A percentile compares a stretch with the other conserved stretches of the same genome.
Evolutionary conservation across 805 yeast genomes (phyloP).

Genomic region (Teunomyces kruisii): DNA sequence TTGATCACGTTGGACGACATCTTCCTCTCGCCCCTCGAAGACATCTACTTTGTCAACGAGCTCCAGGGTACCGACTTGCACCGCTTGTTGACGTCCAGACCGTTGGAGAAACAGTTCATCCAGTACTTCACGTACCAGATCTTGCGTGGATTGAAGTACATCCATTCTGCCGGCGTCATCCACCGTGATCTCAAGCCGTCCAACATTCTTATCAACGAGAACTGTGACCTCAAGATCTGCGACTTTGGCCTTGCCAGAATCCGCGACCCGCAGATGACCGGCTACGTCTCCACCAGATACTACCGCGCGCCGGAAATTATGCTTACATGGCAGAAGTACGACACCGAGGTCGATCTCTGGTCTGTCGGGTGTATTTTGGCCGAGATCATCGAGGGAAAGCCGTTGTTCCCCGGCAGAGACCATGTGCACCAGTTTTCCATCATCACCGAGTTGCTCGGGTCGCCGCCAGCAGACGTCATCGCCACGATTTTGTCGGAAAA

Average conservation of each 20-base stretch:
- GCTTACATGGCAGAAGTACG: constrained; percentile 98
- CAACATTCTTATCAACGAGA: constrained; percentile 82
- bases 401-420: constrained; percentile 96
- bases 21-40: constrained; percentile 91
- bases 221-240: constrained; percentile 87
- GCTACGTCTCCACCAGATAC: constrained; percentile 93
- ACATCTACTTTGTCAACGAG: constrained; percentile 94
- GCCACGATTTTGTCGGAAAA: constrained; percentile 95
- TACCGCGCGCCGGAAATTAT: constrained; percentile 98
- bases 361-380: constrained; percentile 96
- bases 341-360: constrained; percentile 97
- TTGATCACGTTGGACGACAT: constrained; percentile 90
- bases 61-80: constrained; percentile 96
- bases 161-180: constrained; percentile 89
- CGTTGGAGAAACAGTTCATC: constrained; percentile 92
- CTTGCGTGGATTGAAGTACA: constrained; percentile 82
- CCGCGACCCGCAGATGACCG: constrained; percentile 99
- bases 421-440: constrained; percentile 98
- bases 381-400: constrained; percentile 96
- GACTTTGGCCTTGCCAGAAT: constrained; percentile 95
- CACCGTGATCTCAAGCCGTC: constrained; percentile 87
- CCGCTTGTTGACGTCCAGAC: constrained; percentile 85
- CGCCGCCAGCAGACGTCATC: constrained; percentile 95
- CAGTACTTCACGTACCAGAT: constrained; percentile 97
- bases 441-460: constrained; percentile 92